Evolutionary conservation across 2,329 filamentous ascomycete genomes (phyloP).

Genomic region (Coniella lustricola): DNA sequence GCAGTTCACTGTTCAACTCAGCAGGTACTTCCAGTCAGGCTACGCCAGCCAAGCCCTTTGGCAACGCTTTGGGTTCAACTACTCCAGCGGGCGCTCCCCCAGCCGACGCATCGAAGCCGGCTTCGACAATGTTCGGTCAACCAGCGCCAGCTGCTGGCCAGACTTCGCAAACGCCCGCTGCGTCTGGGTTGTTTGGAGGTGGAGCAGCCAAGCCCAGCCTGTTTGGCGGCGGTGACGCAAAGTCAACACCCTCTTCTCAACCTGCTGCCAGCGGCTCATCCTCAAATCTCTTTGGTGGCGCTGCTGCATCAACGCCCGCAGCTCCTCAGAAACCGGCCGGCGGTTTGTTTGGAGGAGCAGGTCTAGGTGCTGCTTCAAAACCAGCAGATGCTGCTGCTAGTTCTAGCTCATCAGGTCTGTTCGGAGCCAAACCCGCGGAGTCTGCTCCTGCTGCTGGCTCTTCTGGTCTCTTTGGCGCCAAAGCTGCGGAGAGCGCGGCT

Average conservation of each 20-base stretch:
- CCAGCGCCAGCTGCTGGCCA: constrained; percentile 8
- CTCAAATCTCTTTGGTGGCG: constrained; percentile 5
- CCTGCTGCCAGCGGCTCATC: constrained; percentile 10
- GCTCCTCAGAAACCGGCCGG: constrained; percentile 16
- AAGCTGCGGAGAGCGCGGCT: constrained; percentile 28
- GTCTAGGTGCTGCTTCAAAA: constrained; percentile 14
- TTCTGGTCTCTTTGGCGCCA: constrained; percentile 32
- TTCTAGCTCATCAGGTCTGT: constrained; percentile 11
- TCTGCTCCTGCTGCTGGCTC: constrained; percentile 19
- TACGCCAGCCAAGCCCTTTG: constrained; percentile 42
- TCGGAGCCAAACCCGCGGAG: constrained; percentile 22
- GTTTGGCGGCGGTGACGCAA: constrained; percentile 1
- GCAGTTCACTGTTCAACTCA: constrained; percentile 19
- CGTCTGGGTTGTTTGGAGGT: constrained; percentile 11
- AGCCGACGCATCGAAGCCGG: constrained; percentile 23
- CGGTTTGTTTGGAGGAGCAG: constrained; percentile 4
- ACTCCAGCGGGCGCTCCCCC: constrained; percentile 51
- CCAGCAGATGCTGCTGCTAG: constrained; percentile 23
- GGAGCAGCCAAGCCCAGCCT: constrained; percentile 6
- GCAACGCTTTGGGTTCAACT: constrained; percentile 41
- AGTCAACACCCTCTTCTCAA: constrained; percentile 12
- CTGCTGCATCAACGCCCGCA: constrained; percentile 11
- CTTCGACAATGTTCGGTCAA: constrained; percentile 13
- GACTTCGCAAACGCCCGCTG: constrained; percentile 1
- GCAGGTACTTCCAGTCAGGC: constrained; percentile 23